Percentiles rank a stretch among this genome's conserved stretches.
These are phyloP conservation scores for Solanum neorickii DNA, from an alignment of 257 asterid species.

Conservation along the genomic window DNA sequence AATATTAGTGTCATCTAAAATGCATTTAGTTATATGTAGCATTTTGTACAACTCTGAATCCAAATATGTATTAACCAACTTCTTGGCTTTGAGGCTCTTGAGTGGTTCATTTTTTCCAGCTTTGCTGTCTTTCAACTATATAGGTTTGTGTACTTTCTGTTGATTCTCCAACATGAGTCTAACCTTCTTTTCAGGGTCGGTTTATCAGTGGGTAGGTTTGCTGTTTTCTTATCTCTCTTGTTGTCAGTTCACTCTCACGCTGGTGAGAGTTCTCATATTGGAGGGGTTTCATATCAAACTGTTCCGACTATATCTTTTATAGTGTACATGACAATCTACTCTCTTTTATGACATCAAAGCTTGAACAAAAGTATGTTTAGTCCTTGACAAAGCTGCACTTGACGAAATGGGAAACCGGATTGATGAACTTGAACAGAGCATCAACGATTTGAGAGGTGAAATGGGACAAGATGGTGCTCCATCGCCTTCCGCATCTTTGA, in stretches of 20 bases:
- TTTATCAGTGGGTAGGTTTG: not conserved
- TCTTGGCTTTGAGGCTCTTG: not conserved
- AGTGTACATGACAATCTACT: not conserved
- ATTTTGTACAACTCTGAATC: not conserved
- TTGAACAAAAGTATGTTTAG: not conserved
- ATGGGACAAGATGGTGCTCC: slow-evolving; percentile 87
- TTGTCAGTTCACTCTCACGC: not conserved
- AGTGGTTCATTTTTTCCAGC: not conserved
- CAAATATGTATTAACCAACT: not conserved
- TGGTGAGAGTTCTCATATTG: not conserved
- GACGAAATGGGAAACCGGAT: slow-evolving; percentile 93
- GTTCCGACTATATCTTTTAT: not conserved
- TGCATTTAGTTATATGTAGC: not conserved
- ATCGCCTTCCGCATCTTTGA: slow-evolving; percentile 49
- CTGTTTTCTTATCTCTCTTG: not conserved
- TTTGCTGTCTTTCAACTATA: not conserved
- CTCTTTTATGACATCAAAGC: not conserved
- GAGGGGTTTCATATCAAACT: not conserved
- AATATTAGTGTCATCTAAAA: not conserved
- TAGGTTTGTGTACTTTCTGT: not conserved
- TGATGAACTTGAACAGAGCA: slow-evolving; percentile 82
- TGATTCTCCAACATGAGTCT: not conserved
- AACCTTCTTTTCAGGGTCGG: not conserved
- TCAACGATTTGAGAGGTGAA: slow-evolving; percentile 72
- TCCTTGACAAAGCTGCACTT: slow-evolving; percentile 51